Evolutionary conservation across 2,329 filamentous ascomycete genomes (phyloP), one percentile per base, ranked within the genome.

Genomic region (Bipolaris bicolor): DNA sequence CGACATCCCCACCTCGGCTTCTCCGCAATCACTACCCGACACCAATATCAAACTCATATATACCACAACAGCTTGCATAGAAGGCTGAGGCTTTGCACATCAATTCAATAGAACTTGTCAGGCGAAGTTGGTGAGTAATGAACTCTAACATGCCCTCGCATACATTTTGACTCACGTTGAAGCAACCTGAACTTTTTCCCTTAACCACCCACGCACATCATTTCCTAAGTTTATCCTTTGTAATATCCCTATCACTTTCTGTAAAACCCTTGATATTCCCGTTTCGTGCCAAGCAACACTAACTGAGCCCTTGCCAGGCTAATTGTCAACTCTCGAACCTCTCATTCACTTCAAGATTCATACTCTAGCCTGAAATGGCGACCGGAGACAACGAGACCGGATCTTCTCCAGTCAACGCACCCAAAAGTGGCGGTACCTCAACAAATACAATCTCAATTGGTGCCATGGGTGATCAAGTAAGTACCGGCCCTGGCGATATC

Each of bases 1-100:
- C 47, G 11, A 39, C 45, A 13, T 33, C 49, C 53, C 55, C 55
- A 57, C 55, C 44, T 54, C 3, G 36, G n/a, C 24, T 39, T 36
- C 57, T 22, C 49, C 41, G 41, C 41, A 37, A 26, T 15, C 22
- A 15, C 37, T 34, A 52, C 18, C 31, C 40, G 5, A 16, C 36
- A 40, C 44, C 49, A 31, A 24, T 33, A 16, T 33, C 43, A 6
- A 29, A 22, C n/a, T 7, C 22, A 13, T n/a, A 18, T 39, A 16
- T 9, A 37, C 33, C 20, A 39, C 11, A 29, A 20, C 10, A 22
- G 16, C 15, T 22, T 33, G 15, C 16, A 26, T 6, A 16, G 22
- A n/a, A 2, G 9, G 5, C n/a, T 13, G 3, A 11, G 13, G 0
- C 7, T 18, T 11, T 9, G 15, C 15, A 16, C 3, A 40, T 5